phyloP scores from a whole-genome alignment of 768 basidiomycete genomes.

The Cyathus striatus region DNA sequence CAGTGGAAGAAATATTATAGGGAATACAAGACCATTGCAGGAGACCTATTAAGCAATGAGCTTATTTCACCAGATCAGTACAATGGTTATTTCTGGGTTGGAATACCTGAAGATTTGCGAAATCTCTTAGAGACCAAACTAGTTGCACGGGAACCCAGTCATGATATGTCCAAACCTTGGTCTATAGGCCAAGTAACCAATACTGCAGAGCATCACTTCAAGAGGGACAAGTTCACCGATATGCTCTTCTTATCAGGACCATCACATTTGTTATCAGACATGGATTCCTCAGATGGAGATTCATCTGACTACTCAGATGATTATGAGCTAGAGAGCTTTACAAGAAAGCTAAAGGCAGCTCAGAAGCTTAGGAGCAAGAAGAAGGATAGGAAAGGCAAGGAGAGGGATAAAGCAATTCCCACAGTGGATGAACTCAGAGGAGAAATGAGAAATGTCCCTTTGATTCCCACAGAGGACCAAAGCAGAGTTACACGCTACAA shows the following conservation, averaged over 20 bases:
- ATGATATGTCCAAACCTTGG: constrained; percentile 4
- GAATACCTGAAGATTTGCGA: constrained; percentile 1
- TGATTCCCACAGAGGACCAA: neutral
- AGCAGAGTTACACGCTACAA: neutral
- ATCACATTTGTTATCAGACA: neutral
- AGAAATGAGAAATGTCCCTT: too few relatives aligned
- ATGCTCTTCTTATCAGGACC: neutral
- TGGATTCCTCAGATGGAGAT: neutral
- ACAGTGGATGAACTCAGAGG: too few relatives aligned
- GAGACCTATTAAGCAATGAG: too few relatives aligned
- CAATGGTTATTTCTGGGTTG: constrained; percentile 6
- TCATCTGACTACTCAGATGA: constrained; percentile 1
- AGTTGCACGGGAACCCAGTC: neutral
- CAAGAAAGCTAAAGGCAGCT: constrained; percentile 1
- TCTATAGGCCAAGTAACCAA: neutral
- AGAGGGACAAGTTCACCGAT: constrained; percentile 3
- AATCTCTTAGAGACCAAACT: constrained; percentile 2
- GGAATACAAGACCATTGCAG: too few relatives aligned
- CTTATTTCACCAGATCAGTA: constrained; percentile 2
- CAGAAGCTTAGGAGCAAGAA: neutral
- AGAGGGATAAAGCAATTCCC: neutral
- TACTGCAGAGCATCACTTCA: constrained; percentile 5
- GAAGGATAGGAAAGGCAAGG: too few relatives aligned
- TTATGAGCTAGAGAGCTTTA: too few relatives aligned
- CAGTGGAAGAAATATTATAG: too few relatives aligned